phyloP scores from a whole-genome alignment of 345 rosid species.

The Gossypium australe region DNA sequence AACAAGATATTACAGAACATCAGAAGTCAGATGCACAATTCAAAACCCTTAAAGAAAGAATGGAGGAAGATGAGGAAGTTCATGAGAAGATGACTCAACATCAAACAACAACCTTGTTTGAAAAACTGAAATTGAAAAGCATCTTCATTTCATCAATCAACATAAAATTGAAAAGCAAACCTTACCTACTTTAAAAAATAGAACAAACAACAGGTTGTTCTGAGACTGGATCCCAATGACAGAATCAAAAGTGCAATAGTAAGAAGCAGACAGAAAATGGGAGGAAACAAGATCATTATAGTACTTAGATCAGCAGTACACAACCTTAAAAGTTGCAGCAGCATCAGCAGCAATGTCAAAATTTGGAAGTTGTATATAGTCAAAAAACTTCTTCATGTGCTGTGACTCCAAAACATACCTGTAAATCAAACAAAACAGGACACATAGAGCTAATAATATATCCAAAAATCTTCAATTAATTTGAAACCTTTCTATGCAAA shows the following conservation, averaged over 20 bases:
- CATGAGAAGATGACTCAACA: not conserved
- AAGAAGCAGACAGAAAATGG: not conserved
- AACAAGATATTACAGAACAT: conserved; percentile 14
- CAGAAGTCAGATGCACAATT: conserved; percentile 1
- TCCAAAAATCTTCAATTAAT: conserved; percentile 6
- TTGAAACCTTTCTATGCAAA: not conserved
- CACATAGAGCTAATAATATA: not conserved
- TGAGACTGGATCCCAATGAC: not conserved
- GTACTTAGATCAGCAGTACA: not conserved
- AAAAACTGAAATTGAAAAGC: not conserved
- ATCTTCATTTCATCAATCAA: not conserved
- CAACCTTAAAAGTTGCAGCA: conserved; percentile 96
- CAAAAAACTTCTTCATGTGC: conserved; percentile 85
- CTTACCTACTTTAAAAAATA: not conserved
- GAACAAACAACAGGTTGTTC: not conserved
- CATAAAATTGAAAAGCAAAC: not conserved
- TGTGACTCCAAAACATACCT: conserved; percentile 90
- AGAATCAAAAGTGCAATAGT: not conserved
- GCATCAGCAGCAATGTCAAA: conserved; percentile 98
- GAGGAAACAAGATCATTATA: not conserved
- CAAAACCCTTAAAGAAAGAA: not conserved
- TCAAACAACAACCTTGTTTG: not conserved
- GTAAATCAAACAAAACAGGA: conserved; percentile 16
- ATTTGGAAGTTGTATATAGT: conserved; percentile 90
- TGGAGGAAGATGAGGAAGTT: not conserved